Conservation (phyloP, 768 basidiomycete species). For the Fibroporia radiculosa region DNA sequence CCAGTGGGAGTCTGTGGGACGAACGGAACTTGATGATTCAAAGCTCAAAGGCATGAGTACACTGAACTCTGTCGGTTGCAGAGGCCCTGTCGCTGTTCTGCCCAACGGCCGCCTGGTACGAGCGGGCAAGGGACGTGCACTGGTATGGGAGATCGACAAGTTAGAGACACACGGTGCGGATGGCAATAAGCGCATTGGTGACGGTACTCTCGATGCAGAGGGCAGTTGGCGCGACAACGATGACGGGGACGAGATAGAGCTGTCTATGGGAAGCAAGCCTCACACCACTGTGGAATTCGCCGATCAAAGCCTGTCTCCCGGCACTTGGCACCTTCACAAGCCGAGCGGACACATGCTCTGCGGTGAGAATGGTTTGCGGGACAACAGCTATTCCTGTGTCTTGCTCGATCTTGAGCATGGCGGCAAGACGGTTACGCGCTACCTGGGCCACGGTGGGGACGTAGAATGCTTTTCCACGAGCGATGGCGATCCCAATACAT, state of each 20-base stretch:
- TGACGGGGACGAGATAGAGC: conserved; percentile 23
- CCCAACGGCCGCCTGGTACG: conserved; percentile 22
- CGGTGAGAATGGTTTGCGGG: conserved; percentile 4
- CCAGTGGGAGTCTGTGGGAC: conserved; percentile 17
- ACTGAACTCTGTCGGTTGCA: conserved; percentile 15
- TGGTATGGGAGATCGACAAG: conserved; percentile 29
- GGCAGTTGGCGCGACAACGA: conserved; percentile 17
- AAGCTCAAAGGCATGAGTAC: conserved; percentile 25
- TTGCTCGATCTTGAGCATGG: conserved; percentile 27
- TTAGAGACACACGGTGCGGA: conserved; percentile 23
- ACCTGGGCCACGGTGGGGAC: conserved; percentile 30
- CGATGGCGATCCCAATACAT: conserved; percentile 26
- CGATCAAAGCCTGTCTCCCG: not conserved
- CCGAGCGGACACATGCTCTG: conserved; percentile 20
- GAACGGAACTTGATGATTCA: conserved; percentile 1
- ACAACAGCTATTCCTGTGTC: conserved; percentile 10
- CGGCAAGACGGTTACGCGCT: conserved; percentile 23
- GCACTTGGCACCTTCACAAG: conserved; percentile 22
- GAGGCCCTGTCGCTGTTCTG: conserved; percentile 26
- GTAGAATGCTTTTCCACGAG: conserved; percentile 28
- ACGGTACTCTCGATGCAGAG: conserved; percentile 1
- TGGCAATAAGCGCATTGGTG: conserved; percentile 3
- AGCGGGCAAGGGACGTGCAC: conserved; percentile 26
- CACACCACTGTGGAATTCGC: conserved; percentile 8
- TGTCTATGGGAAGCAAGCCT: conserved; percentile 20